phyloP scores from a whole-genome alignment of 331 rosid species.

The Malus hybrid region DNA sequence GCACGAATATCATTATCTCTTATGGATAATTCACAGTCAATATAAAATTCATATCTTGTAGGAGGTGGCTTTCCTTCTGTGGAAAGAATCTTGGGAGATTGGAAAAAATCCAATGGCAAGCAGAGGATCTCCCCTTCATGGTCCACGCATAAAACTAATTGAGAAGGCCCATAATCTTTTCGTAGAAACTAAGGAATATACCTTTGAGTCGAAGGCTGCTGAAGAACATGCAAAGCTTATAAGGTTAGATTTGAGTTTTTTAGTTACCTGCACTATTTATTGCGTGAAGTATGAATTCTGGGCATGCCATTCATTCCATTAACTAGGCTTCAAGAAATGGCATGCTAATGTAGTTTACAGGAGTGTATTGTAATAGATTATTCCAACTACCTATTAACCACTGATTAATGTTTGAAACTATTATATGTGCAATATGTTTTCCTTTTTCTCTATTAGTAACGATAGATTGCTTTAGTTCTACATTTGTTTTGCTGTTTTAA shows the following conservation, averaged over 20 bases:
- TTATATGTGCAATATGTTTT: not conserved
- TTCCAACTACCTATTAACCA: not conserved
- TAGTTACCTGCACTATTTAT: not conserved
- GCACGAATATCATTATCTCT: not conserved
- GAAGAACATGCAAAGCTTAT: slow-evolving; percentile 93
- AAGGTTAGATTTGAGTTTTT: slow-evolving; percentile 46
- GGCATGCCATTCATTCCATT: slow-evolving; percentile 1
- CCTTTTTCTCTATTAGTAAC: not conserved
- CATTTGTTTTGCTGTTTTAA: not conserved
- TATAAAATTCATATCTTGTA: slow-evolving; percentile 16
- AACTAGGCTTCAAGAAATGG: not conserved
- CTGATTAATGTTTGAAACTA: not conserved
- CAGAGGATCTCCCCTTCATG: slow-evolving; percentile 93
- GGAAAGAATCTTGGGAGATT: slow-evolving; percentile 96
- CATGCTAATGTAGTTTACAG: slow-evolving; percentile 1
- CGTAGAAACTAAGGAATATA: slow-evolving; percentile 80
- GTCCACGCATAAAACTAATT: slow-evolving; percentile 80
- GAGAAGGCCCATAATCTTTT: slow-evolving; percentile 77
- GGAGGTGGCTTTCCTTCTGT: slow-evolving; percentile 92
- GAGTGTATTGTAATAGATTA: slow-evolving; percentile 1
- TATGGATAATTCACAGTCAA: not conserved
- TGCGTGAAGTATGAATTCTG: not conserved
- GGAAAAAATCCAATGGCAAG: slow-evolving; percentile 95
- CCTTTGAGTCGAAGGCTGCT: slow-evolving; percentile 89
- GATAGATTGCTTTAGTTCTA: not conserved